Evolutionary conservation across 495 filamentous ascomycete species (phyloP), one percentile per base, ranked within the genome.

Genomic region (Penicillium ochrochloron): DNA sequence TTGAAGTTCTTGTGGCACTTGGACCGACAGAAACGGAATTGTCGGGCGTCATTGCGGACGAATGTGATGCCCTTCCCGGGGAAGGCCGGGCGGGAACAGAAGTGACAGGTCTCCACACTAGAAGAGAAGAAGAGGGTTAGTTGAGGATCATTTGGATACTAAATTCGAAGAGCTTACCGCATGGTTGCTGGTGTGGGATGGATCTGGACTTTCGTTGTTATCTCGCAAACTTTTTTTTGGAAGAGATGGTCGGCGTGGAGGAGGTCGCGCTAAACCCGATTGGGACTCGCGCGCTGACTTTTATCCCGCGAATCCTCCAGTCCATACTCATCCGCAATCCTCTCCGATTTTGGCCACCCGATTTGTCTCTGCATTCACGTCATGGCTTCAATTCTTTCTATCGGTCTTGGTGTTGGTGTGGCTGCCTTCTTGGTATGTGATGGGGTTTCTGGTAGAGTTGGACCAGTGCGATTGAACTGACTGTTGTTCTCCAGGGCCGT

Each of bases 1-100:
- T 97, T 97, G 87, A 97, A 97, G 83, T 96, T 96, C 82, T 93
- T 92, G 80, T 96, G 92, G 83, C 94, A 97, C 84, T 97, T 97
- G 63, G 84, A 88, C 48, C 92, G 84, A 83, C 92, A 96, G 85
- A 88, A 88, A 52, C 76, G 69, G 65, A 78, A 80, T 63, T 82
- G 79, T 70, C 83, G 83, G 67, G 90, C 91, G 76, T 96, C 92
- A 74, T 93, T 93, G 69, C 89, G 86, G 62, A 92, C 87, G 73
- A 92, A 92, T 64, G 90, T 92, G 70, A 97, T 97, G 66, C 94
- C 91, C 76, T 95, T 94, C 73, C 86, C 86, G 42, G 94, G 93
- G 80, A 95, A 97, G 76, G 87, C 85, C 35, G 93, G 93, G 71
- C 75, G 72, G 82, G 89, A 92, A 81, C 94, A 97, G 81, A 96